Percentiles rank a stretch among this genome's conserved stretches.
phyloP scores from a whole-genome alignment of 139 green algal species.

The Volvox reticuliferus region DNA sequence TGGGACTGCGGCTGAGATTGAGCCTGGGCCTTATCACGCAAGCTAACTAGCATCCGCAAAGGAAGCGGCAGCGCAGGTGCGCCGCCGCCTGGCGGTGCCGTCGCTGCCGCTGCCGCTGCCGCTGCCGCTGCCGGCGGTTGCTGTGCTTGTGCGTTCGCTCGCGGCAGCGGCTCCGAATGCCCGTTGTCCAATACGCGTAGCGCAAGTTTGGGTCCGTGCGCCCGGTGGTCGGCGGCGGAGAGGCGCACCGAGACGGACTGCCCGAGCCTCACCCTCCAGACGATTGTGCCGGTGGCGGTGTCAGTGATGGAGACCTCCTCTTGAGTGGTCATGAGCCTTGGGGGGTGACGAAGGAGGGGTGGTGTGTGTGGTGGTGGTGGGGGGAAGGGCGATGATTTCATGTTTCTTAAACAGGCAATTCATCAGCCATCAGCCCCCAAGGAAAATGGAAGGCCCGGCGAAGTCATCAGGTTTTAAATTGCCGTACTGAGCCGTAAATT shows the following conservation, averaged over 20 bases:
- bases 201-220: slow-evolving; percentile 66
- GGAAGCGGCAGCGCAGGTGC: slow-evolving; percentile 10
- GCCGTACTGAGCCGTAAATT: too few relatives aligned
- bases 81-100: not conserved
- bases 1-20: too few relatives aligned
- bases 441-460: too few relatives aligned
- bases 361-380: too few relatives aligned
- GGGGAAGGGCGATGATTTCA: too few relatives aligned
- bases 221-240: slow-evolving; percentile 53
- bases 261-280: slow-evolving; percentile 37
- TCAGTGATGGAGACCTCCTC: slow-evolving; percentile 1
- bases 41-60: not conserved
- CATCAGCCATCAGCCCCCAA: too few relatives aligned
- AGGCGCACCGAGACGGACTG: slow-evolving; percentile 66
- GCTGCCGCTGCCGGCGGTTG: slow-evolving; percentile 2
- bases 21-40: not conserved
- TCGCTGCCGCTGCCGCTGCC: not conserved
- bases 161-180: slow-evolving; percentile 50
- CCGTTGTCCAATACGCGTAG: slow-evolving; percentile 55
- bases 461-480: too few relatives aligned
- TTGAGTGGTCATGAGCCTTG: not conserved
- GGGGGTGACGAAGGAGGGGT: too few relatives aligned
- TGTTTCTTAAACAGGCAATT: too few relatives aligned
- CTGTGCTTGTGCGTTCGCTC: not conserved
- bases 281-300: not conserved